Conservation (phyloP, 805 yeast species). For the Priceomyces carsonii region DNA sequence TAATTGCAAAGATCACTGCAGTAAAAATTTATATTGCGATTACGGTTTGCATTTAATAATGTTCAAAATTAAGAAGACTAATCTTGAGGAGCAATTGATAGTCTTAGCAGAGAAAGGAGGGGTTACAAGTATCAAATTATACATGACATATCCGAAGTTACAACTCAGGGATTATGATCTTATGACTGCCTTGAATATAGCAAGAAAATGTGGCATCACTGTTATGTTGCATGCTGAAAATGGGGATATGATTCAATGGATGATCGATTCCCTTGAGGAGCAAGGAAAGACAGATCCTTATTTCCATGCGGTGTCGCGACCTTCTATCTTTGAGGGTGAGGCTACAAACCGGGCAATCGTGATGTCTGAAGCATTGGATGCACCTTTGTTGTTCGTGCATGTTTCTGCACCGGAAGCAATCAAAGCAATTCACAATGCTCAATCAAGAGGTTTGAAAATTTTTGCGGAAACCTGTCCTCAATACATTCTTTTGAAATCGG, state of each 20-base stretch:
- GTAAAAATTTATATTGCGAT: constrained; percentile 36
- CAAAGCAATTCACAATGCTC: constrained; percentile 43
- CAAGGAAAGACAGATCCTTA: constrained; percentile 41
- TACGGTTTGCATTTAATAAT: constrained; percentile 51
- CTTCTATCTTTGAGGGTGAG: constrained; percentile 48
- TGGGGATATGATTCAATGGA: constrained; percentile 44
- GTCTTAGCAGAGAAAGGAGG: constrained; percentile 34
- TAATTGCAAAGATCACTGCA: constrained; percentile 7
- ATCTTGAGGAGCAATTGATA: too few species aligned
- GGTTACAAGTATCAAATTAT: constrained; percentile 42
- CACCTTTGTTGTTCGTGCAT: constrained; percentile 49
- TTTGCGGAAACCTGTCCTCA: constrained; percentile 55
- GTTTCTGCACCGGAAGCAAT: constrained; percentile 47
- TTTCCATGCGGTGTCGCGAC: constrained; percentile 48
- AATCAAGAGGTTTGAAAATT: constrained; percentile 39
- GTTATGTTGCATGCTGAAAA: constrained; percentile 56
- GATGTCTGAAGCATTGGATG: constrained; percentile 43
- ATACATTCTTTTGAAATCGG: constrained; percentile 45
- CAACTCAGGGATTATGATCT: constrained; percentile 42
- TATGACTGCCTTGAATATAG: constrained; percentile 36
- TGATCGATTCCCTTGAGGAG: constrained; percentile 39
- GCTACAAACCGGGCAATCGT: constrained; percentile 50
- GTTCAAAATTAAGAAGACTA: too few species aligned
- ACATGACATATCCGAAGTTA: constrained; percentile 47
- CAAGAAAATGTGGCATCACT: constrained; percentile 43